These are phyloP conservation scores for Starmerella apicola DNA, from an alignment of 805 yeast genomes.

Conservation along the genomic window DNA sequence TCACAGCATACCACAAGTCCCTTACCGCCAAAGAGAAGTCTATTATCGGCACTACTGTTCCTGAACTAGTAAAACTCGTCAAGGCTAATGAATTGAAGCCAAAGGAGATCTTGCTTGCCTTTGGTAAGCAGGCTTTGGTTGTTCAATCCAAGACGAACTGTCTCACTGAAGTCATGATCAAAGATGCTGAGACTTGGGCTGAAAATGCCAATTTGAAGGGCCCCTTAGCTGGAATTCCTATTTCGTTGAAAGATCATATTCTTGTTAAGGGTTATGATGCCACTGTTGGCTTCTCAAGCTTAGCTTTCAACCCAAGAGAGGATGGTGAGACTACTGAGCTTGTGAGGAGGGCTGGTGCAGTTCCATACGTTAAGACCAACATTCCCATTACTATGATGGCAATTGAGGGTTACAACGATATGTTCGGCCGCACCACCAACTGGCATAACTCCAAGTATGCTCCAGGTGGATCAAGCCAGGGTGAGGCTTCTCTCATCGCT, in stretches of 20 bases:
- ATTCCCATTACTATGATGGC: constrained; percentile 47
- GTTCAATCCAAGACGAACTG: constrained; percentile 48
- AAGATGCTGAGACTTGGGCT: constrained; percentile 49
- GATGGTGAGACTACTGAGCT: constrained; percentile 33
- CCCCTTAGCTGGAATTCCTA: constrained; percentile 51
- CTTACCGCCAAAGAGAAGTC: constrained; percentile 25
- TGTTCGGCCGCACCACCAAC: constrained; percentile 40
- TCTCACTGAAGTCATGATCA: constrained; percentile 48
- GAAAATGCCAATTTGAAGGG: constrained; percentile 43
- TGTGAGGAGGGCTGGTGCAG: constrained; percentile 40
- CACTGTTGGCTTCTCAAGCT: constrained; percentile 37
- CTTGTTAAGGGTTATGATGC: constrained; percentile 39
- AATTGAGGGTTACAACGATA: constrained; percentile 41
- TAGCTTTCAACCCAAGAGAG: constrained; percentile 32
- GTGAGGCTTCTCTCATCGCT: constrained; percentile 38
- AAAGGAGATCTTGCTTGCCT: constrained; percentile 44
- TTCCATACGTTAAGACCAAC: constrained; percentile 43
- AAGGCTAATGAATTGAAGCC: constrained; percentile 37
- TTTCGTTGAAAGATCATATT: constrained; percentile 49
- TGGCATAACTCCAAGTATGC: constrained; percentile 37
- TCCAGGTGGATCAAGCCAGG: constrained; percentile 45
- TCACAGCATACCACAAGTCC: constrained; percentile 29
- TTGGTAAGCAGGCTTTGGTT: constrained; percentile 49
- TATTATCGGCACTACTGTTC: constrained; percentile 32
- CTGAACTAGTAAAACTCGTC: constrained; percentile 33